Conservation (phyloP, 2,329 filamentous ascomycete species). For the Boeremia exigua region DNA sequence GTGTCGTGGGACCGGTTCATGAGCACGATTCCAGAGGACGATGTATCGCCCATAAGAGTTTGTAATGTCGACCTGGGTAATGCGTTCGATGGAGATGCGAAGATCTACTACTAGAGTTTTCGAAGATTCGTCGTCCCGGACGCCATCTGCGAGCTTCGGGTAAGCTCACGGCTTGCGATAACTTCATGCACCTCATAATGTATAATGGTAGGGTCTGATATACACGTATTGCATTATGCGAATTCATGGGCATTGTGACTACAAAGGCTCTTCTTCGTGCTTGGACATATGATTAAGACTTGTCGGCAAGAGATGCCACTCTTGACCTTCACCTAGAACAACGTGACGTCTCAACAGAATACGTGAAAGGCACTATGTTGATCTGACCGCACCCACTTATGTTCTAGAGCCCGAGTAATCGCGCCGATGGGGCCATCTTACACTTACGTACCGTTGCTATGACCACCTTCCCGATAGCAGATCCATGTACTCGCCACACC, state of each 20-base stretch:
- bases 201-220: constrained; percentile 1
- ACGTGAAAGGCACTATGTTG: too few species aligned
- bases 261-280: background rate
- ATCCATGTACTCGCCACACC: background rate
- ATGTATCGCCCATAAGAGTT: constrained; percentile 2
- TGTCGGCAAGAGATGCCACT: background rate
- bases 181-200: background rate
- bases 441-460: background rate
- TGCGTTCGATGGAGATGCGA: background rate
- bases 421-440: too few species aligned
- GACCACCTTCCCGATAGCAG: too few species aligned
- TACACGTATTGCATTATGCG: background rate
- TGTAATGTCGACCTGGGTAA: constrained; percentile 3
- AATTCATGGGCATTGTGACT: background rate
- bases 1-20: constrained; percentile 5
- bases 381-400: too few species aligned
- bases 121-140: background rate
- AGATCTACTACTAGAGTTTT: background rate
- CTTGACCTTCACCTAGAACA: background rate
- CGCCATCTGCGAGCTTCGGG: background rate
- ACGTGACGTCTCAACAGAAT: too few species aligned
- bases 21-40: constrained; percentile 19
- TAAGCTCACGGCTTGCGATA: background rate
- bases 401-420: too few species aligned
- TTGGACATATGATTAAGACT: background rate